Evolutionary conservation across 306 rosid species (phyloP).

Genomic region (Dalbergia oliveri): DNA sequence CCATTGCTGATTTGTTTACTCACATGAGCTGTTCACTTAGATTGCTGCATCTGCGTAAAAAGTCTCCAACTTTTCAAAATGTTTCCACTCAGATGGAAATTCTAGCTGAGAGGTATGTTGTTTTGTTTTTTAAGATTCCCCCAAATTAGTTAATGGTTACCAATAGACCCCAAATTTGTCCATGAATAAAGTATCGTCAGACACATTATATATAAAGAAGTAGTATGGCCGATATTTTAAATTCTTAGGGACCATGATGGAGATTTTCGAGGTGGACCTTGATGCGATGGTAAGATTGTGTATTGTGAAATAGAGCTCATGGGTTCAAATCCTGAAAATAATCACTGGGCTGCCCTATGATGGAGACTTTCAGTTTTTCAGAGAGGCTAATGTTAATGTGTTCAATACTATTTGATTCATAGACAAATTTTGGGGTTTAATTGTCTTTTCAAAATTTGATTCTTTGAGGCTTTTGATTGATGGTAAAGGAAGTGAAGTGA

Average conservation of each 20-base stretch:
- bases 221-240: neutral
- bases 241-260: neutral
- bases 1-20: slow-evolving; percentile 56
- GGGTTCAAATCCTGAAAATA: too few species aligned
- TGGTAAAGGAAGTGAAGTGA: slow-evolving; percentile 13
- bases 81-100: slow-evolving; percentile 62
- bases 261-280: neutral
- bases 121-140: neutral
- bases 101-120: slow-evolving; percentile 61
- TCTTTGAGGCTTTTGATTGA: slow-evolving; percentile 7
- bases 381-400: neutral
- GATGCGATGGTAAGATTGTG: too few species aligned
- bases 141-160: slow-evolving; percentile 10
- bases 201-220: too few species aligned
- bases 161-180: neutral
- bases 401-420: neutral
- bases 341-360: too few species aligned
- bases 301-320: too few species aligned
- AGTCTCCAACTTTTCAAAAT: slow-evolving; percentile 61
- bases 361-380: neutral
- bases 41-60: slow-evolving; percentile 61
- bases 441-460: neutral
- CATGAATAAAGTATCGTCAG: neutral
- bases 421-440: neutral
- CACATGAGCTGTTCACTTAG: slow-evolving; percentile 64